Evolutionary conservation across 225 moss, liverwort and hornwort genomes (phyloP).

Genomic region (Bryoerythrophyllum caledonicum): DNA sequence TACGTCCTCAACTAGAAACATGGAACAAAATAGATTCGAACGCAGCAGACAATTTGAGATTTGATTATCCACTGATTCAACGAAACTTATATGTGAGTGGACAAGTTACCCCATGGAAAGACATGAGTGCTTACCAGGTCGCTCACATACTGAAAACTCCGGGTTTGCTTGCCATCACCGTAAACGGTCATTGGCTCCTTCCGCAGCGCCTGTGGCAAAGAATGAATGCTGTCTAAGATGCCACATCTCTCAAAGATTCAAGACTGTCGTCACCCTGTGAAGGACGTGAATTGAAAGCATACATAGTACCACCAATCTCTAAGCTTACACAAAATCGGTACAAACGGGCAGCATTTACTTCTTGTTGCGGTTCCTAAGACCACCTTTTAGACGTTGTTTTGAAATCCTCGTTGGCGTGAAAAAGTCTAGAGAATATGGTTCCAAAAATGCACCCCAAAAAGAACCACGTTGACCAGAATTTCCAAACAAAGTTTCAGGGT

Average conservation of each 20-base stretch:
- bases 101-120: neutral
- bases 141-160: slow-evolving; percentile 40
- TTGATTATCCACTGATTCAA: neutral
- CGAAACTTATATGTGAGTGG: neutral
- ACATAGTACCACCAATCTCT: neutral
- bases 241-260: neutral
- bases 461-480: no score
- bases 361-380: no score
- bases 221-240: neutral
- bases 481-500: neutral
- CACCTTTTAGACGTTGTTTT: no score
- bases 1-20: neutral
- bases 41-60: neutral
- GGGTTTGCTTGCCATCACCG: slow-evolving; percentile 38
- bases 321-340: no score
- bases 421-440: no score
- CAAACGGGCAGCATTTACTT: no score
- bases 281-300: neutral
- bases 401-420: no score
- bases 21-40: neutral
- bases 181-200: slow-evolving; percentile 44
- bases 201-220: slow-evolving; percentile 27
- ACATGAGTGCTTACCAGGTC: slow-evolving; percentile 22
- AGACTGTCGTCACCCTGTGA: neutral
- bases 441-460: no score